These are phyloP conservation scores for Macrolepiota albuminosa DNA, from an alignment of 768 basidiomycete genomes.

Conservation along the genomic window DNA sequence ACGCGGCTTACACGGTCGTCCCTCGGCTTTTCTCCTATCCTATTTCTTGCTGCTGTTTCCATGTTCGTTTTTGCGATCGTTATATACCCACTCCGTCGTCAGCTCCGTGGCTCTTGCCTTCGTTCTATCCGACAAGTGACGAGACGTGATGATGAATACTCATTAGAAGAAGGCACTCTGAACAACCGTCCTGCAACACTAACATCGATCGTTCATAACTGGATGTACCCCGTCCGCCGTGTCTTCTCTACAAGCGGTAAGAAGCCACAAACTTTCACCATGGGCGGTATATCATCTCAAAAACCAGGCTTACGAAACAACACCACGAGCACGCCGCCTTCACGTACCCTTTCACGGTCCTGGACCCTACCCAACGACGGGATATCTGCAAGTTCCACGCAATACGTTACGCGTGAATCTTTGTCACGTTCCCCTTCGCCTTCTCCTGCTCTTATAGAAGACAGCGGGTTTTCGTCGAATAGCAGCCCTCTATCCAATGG, in stretches of 20 bases:
- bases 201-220: slow-evolving; percentile 22
- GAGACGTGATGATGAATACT: slow-evolving; percentile 32
- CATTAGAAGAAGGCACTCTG: slow-evolving; percentile 49
- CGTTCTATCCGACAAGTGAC: slow-evolving; percentile 36
- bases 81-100: slow-evolving; percentile 54
- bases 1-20: slow-evolving; percentile 54
- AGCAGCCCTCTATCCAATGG: slow-evolving; percentile 19
- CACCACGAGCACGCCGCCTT: slow-evolving; percentile 12
- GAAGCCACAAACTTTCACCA: slow-evolving; percentile 18
- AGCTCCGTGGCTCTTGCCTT: slow-evolving; percentile 41
- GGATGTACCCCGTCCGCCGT: slow-evolving; percentile 32
- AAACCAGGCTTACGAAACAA: slow-evolving; percentile 24
- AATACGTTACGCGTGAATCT: slow-evolving; percentile 27
- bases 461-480: slow-evolving; percentile 18
- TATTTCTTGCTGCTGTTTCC: slow-evolving; percentile 52
- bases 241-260: slow-evolving; percentile 25
- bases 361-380: slow-evolving; percentile 28
- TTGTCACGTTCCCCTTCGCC: slow-evolving; percentile 47
- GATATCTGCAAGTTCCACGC: slow-evolving; percentile 30
- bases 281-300: slow-evolving; percentile 21
- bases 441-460: slow-evolving; percentile 35
- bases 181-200: slow-evolving; percentile 29
- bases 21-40: slow-evolving; percentile 68
- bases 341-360: slow-evolving; percentile 33
- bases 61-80: slow-evolving; percentile 39